Conservation (phyloP, 1,284 basidiomycete genomes). For the Fomes fomentarius region DNA sequence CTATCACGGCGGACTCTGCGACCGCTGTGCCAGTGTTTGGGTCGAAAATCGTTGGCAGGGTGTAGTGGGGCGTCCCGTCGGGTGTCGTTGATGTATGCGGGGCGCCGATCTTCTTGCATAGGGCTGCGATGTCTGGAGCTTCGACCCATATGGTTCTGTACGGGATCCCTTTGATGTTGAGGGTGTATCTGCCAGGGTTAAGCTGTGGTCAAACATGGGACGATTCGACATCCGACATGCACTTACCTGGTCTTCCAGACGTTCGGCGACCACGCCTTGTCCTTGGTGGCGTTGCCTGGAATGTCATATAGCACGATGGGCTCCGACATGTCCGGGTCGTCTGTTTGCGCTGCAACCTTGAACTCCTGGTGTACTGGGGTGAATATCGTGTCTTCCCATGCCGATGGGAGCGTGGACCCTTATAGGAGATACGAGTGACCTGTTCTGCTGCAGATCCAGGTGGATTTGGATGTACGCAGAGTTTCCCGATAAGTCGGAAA, state of each 20-base stretch:
- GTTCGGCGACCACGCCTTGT: slow-evolving; percentile 24
- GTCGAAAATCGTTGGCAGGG: slow-evolving; percentile 37
- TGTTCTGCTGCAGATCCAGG: too few species aligned
- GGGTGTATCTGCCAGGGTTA: background rate
- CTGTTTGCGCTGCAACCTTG: too few species aligned
- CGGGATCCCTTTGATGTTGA: slow-evolving; percentile 39
- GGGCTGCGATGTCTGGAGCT: slow-evolving; percentile 38
- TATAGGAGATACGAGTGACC: too few species aligned
- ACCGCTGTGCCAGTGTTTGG: slow-evolving; percentile 29
- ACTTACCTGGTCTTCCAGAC: slow-evolving; percentile 32
- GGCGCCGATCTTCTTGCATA: slow-evolving; percentile 33
- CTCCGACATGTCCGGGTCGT: slow-evolving; percentile 4
- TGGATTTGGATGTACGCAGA: too few species aligned
- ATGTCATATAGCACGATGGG: slow-evolving; percentile 29
- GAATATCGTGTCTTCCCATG: background rate
- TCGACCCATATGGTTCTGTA: slow-evolving; percentile 41
- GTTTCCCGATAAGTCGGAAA: too few species aligned
- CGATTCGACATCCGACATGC: too few species aligned
- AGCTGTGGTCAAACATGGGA: background rate
- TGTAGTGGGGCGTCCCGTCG: slow-evolving; percentile 34
- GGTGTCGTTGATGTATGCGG: slow-evolving; percentile 13
- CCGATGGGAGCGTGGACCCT: too few species aligned
- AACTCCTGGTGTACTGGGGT: background rate
- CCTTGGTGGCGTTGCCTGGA: slow-evolving; percentile 1
- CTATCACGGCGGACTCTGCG: slow-evolving; percentile 37